These are phyloP conservation scores for Leucosporidium yakuticum DNA, from an alignment of 768 basidiomycete species.

Conservation along the genomic window DNA sequence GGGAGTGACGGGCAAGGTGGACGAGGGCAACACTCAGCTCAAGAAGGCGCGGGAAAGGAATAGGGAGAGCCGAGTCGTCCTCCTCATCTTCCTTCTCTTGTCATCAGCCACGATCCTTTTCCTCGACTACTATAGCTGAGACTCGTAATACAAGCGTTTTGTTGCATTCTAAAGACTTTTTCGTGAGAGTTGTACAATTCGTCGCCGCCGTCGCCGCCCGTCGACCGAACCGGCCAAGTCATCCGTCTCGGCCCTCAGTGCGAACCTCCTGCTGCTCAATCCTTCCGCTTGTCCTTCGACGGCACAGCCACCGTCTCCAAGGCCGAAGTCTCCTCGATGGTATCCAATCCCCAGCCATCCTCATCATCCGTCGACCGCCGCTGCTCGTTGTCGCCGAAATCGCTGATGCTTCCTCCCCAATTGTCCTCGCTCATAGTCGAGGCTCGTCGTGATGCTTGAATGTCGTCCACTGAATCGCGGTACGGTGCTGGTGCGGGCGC, in stretches of 20 bases:
- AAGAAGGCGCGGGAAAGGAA: conserved; percentile 80
- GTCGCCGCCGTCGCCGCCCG: too few species aligned
- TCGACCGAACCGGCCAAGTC: too few species aligned
- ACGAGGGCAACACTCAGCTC: conserved; percentile 83
- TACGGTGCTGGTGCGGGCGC: not conserved
- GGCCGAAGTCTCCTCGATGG: not conserved
- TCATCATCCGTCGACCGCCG: not conserved
- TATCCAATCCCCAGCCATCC: not conserved
- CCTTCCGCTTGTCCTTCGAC: not conserved
- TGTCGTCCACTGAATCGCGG: conserved; percentile 5
- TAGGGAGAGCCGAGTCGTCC: conserved; percentile 78
- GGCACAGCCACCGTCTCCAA: not conserved
- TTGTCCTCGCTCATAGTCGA: not conserved
- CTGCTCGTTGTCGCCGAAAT: conserved; percentile 10
- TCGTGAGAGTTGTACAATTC: too few species aligned
- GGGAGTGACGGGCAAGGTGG: conserved; percentile 72
- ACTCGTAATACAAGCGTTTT: not conserved
- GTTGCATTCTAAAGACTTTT: not conserved
- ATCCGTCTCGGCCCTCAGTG: too few species aligned
- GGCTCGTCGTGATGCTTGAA: conserved; percentile 6
- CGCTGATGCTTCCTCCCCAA: conserved; percentile 2
- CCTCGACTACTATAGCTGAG: conserved; percentile 66
- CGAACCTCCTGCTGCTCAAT: not conserved
- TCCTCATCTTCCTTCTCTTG: conserved; percentile 84
- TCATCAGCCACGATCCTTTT: conserved; percentile 87